Evolutionary conservation across 116 monocot genomes (phyloP), one percentile per base, ranked within the genome.

Genomic region (Trichopus zeylanicus): DNA sequence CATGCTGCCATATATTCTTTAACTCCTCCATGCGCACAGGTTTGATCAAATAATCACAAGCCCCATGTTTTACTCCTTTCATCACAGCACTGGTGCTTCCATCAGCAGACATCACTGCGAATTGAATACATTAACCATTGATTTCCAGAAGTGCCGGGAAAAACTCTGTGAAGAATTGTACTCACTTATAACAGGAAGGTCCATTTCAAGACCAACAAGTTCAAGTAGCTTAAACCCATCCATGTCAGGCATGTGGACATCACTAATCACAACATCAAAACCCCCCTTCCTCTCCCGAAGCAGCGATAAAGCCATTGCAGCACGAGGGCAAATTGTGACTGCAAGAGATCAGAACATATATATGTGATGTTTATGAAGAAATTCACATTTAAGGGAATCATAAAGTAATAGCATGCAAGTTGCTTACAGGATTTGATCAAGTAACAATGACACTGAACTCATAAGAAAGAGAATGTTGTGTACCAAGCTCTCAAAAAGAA

Each of bases 241-340:
- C 85, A 85, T 85, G 53, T 80, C 85, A 63, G 85, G 85, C 85
- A 85, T 85, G 53, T 85, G 80, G 31, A 85, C 85, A 67, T 85
- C 85, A 60, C 80, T 77, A 59, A 85, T 67, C 19, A 85, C 76
- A n/a, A 85, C 24, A 62, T 85, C 80, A 77, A 73, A 85, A 31
- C 56, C 60, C 63, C 70, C 76, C 46, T 61, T 85, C 46, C 55
- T 85, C 51, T 79, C 80, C 51, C 76, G 26, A 20, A 78, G 57
- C 31, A 78, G 63, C 70, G 76, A 46, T 39, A 76, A 51, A 46
- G 76, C 76, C 28, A 9, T 59, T 56, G 70, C 55, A 25, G 76
- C 70, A 25, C 56, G 46, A 34, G 48, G 16, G 38, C 76, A 76
- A 37, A 64, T 60, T 66, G 70, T 76, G n/a, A 70, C 76, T 76